Evolutionary conservation across 2,329 filamentous ascomycete species (phyloP).

Genomic region (Apiospora kogelbergensis): DNA sequence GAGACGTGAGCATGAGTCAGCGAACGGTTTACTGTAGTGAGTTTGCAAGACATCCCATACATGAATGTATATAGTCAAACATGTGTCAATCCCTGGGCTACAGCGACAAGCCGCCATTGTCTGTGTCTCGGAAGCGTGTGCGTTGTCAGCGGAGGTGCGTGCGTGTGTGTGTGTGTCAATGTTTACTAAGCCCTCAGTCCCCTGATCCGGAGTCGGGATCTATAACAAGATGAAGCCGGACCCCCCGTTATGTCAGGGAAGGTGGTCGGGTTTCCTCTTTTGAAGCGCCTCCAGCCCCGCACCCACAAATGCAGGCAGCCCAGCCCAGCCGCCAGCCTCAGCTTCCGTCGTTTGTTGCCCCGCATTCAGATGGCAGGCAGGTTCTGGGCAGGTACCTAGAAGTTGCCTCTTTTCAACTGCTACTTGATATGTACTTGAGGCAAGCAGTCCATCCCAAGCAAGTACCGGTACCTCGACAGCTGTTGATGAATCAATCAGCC

Average conservation of each 20-base stretch:
- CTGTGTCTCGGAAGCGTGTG: not conserved
- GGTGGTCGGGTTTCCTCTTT: too few relatives aligned
- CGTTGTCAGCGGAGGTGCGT: not conserved
- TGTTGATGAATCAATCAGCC: not conserved
- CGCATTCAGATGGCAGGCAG: not conserved
- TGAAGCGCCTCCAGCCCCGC: not conserved
- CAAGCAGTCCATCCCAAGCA: not conserved
- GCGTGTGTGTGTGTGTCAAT: not conserved
- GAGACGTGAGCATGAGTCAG: not conserved
- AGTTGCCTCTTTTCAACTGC: too few relatives aligned
- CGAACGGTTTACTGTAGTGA: not conserved
- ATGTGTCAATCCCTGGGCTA: not conserved
- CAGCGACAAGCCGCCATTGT: not conserved
- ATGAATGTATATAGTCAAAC: slow-evolving; percentile 1
- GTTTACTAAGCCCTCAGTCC: not conserved
- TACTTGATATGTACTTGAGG: not conserved
- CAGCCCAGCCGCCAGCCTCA: slow-evolving; percentile 1
- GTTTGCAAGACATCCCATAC: not conserved
- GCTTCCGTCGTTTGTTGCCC: not conserved
- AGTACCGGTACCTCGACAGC: not conserved
- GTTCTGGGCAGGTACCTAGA: not conserved
- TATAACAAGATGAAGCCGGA: too few relatives aligned
- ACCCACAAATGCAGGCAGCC: not conserved
- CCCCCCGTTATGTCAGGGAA: too few relatives aligned
- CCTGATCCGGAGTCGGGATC: too few relatives aligned